phyloP scores from a whole-genome alignment of 192 early-diverging fungal species.

The Entomortierella lignicola region DNA sequence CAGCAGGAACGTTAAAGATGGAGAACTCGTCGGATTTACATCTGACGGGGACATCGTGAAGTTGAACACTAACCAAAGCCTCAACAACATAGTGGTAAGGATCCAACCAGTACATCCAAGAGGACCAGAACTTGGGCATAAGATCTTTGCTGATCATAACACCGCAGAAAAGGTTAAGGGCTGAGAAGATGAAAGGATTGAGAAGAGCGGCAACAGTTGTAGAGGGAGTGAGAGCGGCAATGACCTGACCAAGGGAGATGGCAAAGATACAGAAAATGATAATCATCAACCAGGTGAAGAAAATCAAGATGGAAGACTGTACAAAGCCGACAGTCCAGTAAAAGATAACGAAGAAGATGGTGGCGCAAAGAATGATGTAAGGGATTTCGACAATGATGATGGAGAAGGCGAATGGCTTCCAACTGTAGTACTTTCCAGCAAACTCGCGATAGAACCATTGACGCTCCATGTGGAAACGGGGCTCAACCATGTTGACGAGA shows the following conservation, averaged over 20 bases:
- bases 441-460: slow-evolving; percentile 75
- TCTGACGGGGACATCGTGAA: slow-evolving; percentile 57
- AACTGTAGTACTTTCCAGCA: slow-evolving; percentile 75
- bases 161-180: slow-evolving; percentile 79
- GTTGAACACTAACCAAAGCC: slow-evolving; percentile 66
- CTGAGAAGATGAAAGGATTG: slow-evolving; percentile 76
- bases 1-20: slow-evolving; percentile 63
- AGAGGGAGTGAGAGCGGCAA: slow-evolving; percentile 74
- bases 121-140: slow-evolving; percentile 78
- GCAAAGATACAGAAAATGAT: slow-evolving; percentile 72
- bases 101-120: slow-evolving; percentile 77
- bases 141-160: slow-evolving; percentile 69
- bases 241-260: slow-evolving; percentile 75
- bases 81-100: slow-evolving; percentile 79
- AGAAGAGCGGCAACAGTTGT: slow-evolving; percentile 69
- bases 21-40: slow-evolving; percentile 67
- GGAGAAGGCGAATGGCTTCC: slow-evolving; percentile 72
- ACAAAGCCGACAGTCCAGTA: slow-evolving; percentile 82
- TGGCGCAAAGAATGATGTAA: slow-evolving; percentile 70
- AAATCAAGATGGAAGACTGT: slow-evolving; percentile 55
- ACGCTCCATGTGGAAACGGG: slow-evolving; percentile 75
- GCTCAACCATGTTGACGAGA: slow-evolving; percentile 77
- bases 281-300: slow-evolving; percentile 75
- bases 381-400: slow-evolving; percentile 78
- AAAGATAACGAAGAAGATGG: slow-evolving; percentile 75